Percentiles rank a stretch among this genome's conserved stretches.
phyloP scores from a whole-genome alignment of 1,284 basidiomycete genomes.

The Testicularia cyperi region DNA sequence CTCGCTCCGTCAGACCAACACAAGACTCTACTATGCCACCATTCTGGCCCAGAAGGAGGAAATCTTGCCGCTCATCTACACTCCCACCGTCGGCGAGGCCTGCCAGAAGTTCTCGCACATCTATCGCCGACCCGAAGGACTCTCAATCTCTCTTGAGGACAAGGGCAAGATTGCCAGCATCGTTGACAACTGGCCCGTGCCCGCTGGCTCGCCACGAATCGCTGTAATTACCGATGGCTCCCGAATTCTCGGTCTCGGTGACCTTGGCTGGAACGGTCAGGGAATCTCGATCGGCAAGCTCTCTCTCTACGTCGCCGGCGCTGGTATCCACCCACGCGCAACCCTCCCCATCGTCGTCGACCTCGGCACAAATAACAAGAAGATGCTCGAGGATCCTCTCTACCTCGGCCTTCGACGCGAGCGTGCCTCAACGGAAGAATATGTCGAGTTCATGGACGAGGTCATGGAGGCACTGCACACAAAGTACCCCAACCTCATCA shows the following conservation, averaged over 20 bases:
- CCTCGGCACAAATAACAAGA: constrained; percentile 78
- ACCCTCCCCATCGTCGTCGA: constrained; percentile 77
- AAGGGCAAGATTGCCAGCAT: constrained; percentile 75
- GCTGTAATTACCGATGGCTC: constrained; percentile 73
- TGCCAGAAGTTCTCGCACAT: constrained; percentile 73
- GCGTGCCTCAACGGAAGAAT: constrained; percentile 59
- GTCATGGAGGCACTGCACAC: constrained; percentile 73
- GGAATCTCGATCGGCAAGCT: constrained; percentile 91
- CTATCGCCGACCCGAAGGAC: constrained; percentile 73
- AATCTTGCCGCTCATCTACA: constrained; percentile 73
- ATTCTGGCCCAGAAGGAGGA: constrained; percentile 67
- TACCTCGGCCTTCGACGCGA: constrained; percentile 73
- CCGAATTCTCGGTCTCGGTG: constrained; percentile 87
- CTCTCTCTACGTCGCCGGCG: constrained; percentile 85
- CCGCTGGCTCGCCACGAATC: constrained; percentile 56
- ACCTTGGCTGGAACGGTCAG: constrained; percentile 72
- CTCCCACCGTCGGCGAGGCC: constrained; percentile 86
- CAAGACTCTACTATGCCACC: constrained; percentile 70
- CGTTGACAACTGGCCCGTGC: constrained; percentile 74
- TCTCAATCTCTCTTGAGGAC: constrained; percentile 64
- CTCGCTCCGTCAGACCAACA: constrained; percentile 72
- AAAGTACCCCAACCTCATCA: constrained; percentile 72
- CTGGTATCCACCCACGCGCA: constrained; percentile 80
- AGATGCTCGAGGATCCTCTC: constrained; percentile 79
- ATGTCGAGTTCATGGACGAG: constrained; percentile 79